Evolutionary conservation across 352 stramenopile species (phyloP).

Genomic region (Phytophthora parvispora): DNA sequence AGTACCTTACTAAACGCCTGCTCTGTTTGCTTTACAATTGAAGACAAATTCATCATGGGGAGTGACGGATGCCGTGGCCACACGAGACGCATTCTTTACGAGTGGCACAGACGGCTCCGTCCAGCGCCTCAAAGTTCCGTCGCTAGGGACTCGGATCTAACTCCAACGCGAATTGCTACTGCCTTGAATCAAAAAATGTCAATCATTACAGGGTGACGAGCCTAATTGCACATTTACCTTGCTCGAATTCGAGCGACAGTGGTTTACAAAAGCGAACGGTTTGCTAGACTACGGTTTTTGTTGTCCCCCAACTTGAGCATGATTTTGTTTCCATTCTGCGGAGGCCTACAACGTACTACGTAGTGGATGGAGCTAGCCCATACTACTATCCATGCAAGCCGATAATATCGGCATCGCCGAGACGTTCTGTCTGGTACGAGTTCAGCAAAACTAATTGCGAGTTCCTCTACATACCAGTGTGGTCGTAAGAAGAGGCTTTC

Average conservation of each 20-base stretch:
- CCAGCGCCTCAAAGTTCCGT: constrained; percentile 77
- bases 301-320: not conserved
- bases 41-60: constrained; percentile 88
- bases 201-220: too few relatives aligned
- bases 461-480: not conserved
- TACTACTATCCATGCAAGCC: constrained; percentile 24
- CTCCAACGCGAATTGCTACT: not conserved
- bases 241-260: not conserved
- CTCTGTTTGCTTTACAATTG: not conserved
- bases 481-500: constrained; percentile 25
- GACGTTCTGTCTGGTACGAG: not conserved
- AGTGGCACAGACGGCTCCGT: constrained; percentile 87
- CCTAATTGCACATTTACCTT: too few relatives aligned
- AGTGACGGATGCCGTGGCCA: constrained; percentile 85
- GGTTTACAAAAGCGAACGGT: not conserved
- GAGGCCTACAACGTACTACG: constrained; percentile 28
- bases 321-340: constrained; percentile 30
- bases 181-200: not conserved
- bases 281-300: not conserved
- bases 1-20: constrained; percentile 1
- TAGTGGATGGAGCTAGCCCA: constrained; percentile 29
- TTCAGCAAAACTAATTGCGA: constrained; percentile 31
- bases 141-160: constrained; percentile 41
- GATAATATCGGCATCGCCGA: constrained; percentile 34
- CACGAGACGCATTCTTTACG: constrained; percentile 86